Base-by-base conservation (phyloP, 305 asterid genomes). In the Solanum hybrid region DNA sequence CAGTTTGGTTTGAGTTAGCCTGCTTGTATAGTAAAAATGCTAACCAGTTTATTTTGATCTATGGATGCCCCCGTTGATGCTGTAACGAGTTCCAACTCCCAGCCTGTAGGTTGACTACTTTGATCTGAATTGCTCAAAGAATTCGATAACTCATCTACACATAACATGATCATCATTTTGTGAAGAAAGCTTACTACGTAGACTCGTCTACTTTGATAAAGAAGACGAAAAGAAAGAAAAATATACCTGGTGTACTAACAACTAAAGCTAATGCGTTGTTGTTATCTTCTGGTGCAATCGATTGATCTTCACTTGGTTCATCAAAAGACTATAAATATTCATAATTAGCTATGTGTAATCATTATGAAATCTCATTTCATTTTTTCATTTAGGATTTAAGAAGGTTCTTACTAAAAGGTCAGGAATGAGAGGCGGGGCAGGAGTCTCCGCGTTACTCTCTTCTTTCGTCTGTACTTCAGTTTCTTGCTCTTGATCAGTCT, bases 61-160 rank as follows among this genome's bases (percentile, higher is more conserved):
- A 92, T 29, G 79, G 64, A 84, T 77, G 91, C 88, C 60, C 76
- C 89, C 14, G 77, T 71, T 87, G 94, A 77, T 80, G 91, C 81
- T 34, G 94, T 89, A 88, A 93, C 93, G 80, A 95, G 95, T 79
- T 94, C 96, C 90, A 93, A 95, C 90, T 96, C 97, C 98, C 96
- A 95, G 88, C 94, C 87, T 79, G 93, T 89, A 38, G 94, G 90
- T 91, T 93, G 91, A 88, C 89, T 91, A 16, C 92, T 87, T 27
- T 34, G 66, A 66, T 93, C 94, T 35, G 93, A 82, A 88, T 77
- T 91, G 75, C 56, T 29, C 72, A 91, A 38, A 29, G 90, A 38
- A 88, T 86, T 64, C 46, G 92, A 88, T 38, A 69, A 12, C 26
- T 91, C 93, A 66, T 90, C 94, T 92, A 87, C 87, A 85, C 79